Conservation (phyloP, 2,329 filamentous ascomycete species). For the Eutypella sp. region DNA sequence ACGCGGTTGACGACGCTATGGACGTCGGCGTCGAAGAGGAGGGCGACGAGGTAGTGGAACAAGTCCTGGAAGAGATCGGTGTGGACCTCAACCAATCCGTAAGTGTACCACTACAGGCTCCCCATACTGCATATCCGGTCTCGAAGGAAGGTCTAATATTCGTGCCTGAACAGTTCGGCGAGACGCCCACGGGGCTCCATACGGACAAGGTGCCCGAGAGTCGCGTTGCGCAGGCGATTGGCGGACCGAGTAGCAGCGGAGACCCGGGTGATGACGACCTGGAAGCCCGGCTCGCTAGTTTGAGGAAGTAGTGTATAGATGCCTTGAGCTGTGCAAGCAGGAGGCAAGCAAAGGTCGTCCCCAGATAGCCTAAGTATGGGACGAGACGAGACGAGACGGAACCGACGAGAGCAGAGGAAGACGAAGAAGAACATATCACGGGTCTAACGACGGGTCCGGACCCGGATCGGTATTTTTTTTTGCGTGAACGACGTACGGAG, state of each 20-base stretch:
- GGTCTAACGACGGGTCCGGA: no score
- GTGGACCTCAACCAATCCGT: slow-evolving; percentile 88
- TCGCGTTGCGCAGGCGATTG: slow-evolving; percentile 81
- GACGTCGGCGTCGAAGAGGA: slow-evolving; percentile 88
- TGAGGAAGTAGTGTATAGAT: slow-evolving; percentile 54
- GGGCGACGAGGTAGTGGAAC: slow-evolving; percentile 93
- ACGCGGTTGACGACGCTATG: slow-evolving; percentile 95
- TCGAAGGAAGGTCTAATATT: slow-evolving; percentile 26
- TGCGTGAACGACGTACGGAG: not conserved
- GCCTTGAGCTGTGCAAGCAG: no score
- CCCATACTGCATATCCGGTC: no score
- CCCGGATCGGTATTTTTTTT: no score
- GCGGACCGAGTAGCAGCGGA: slow-evolving; percentile 51
- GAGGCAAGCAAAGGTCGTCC: no score
- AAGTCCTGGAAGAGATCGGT: slow-evolving; percentile 94
- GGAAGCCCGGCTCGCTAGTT: slow-evolving; percentile 85
- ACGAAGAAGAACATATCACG: no score
- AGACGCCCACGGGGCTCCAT: slow-evolving; percentile 82
- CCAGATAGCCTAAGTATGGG: no score
- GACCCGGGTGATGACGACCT: slow-evolving; percentile 83
- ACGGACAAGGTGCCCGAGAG: slow-evolving; percentile 67
- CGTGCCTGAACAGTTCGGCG: slow-evolving; percentile 75
- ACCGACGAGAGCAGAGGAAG: no score
- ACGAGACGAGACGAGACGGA: no score
- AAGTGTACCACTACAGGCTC: slow-evolving; percentile 44